These are phyloP conservation scores for Coniophora puteana DNA, from an alignment of 1,284 basidiomycete species.

Conservation along the genomic window DNA sequence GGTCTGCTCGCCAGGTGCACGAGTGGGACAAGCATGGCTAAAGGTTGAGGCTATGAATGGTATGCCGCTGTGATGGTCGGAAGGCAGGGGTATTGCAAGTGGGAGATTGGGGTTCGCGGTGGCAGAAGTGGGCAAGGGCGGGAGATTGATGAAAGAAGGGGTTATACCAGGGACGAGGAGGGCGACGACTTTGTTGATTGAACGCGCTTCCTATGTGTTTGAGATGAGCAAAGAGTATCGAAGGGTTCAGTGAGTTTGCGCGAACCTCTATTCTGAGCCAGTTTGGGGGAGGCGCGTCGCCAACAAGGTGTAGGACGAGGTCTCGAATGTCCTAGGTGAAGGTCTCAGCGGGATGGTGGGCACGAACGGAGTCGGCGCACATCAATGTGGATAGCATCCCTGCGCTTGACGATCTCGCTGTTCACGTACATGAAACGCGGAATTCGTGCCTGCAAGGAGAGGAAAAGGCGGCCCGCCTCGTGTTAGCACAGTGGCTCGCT, in stretches of 20 bases:
- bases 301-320: constrained; percentile 75
- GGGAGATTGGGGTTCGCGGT: constrained; percentile 67
- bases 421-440: constrained; percentile 81
- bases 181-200: constrained; percentile 74
- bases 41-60: constrained; percentile 82
- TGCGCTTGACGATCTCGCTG: constrained; percentile 67
- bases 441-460: constrained; percentile 42
- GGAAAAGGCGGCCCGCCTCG: no score
- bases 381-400: constrained; percentile 70
- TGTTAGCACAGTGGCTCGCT: neutral
- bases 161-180: constrained; percentile 82
- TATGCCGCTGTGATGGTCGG: constrained; percentile 37
- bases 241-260: neutral
- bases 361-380: constrained; percentile 39
- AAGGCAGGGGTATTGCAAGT: constrained; percentile 54
- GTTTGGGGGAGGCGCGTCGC: constrained; percentile 75
- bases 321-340: constrained; percentile 78
- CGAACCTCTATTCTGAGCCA: constrained; percentile 83
- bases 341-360: neutral
- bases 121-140: constrained; percentile 58
- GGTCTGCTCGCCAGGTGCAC: constrained; percentile 82
- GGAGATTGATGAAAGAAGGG: constrained; percentile 63
- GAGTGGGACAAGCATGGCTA: constrained; percentile 86
- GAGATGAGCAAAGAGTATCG: constrained; percentile 3
- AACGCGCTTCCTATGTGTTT: constrained; percentile 55